Conservation (phyloP, 2,329 filamentous ascomycete genomes). For the Colletotrichum spaethianum region DNA sequence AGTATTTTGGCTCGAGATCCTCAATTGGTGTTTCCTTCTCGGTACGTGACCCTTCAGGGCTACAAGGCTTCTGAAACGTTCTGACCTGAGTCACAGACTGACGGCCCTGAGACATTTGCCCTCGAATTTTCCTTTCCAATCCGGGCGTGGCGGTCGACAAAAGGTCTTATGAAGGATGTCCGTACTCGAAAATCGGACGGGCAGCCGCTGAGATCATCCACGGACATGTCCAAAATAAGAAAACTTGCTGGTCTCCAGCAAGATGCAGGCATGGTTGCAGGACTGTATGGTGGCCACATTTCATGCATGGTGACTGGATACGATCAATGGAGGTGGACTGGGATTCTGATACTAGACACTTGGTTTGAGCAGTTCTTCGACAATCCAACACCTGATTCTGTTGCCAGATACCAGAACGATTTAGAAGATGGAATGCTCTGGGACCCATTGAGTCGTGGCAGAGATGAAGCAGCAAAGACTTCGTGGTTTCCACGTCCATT, state of each 20-base stretch:
- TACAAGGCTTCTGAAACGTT: too few relatives aligned
- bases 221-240: neutral
- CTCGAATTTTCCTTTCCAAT: slow-evolving; percentile 13
- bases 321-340: slow-evolving; percentile 7
- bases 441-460: too few relatives aligned
- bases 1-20: neutral
- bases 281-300: neutral
- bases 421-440: neutral
- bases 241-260: too few relatives aligned
- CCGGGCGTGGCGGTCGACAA: neutral
- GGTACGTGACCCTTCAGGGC: too few relatives aligned
- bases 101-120: neutral
- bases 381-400: neutral
- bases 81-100: neutral
- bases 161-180: neutral
- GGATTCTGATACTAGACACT: neutral
- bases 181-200: neutral
- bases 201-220: neutral
- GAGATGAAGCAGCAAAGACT: too few relatives aligned
- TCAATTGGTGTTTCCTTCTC: neutral
- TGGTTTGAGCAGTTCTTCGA: neutral
- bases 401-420: neutral
- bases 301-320: neutral
- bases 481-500: too few relatives aligned
- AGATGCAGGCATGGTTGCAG: neutral